Percentiles rank a stretch among this genome's conserved stretches.
Evolutionary conservation across 805 yeast genomes (phyloP).

Genomic region (Candida koratica): DNA sequence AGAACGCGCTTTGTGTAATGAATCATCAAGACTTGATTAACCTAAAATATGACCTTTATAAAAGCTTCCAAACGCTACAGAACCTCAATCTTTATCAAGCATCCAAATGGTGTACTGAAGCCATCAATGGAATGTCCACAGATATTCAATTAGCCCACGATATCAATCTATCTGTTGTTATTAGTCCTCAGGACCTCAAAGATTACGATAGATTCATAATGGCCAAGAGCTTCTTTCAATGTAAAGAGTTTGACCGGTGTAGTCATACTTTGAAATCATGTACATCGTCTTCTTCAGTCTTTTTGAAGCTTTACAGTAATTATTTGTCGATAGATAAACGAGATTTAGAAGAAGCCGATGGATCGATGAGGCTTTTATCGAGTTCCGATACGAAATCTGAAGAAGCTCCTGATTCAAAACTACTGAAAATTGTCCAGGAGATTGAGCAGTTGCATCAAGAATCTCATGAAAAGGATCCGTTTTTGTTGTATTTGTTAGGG

Average conservation of each 20-base stretch:
- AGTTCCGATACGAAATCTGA: slow-evolving; percentile 8
- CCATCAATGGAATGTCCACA: slow-evolving; percentile 53
- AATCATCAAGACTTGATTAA: slow-evolving; percentile 5
- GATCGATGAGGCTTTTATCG: slow-evolving; percentile 47
- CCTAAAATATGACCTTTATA: slow-evolving; percentile 3
- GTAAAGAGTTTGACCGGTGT: slow-evolving; percentile 82
- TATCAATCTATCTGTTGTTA: slow-evolving; percentile 1
- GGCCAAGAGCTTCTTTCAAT: slow-evolving; percentile 72
- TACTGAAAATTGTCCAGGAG: slow-evolving; percentile 37
- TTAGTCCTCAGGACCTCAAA: slow-evolving; percentile 11
- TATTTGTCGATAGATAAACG: slow-evolving; percentile 76
- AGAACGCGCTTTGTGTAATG: slow-evolving; percentile 2
- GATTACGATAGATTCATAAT: slow-evolving; percentile 47
- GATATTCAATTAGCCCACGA: slow-evolving; percentile 3
- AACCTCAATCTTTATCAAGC: slow-evolving; percentile 62
- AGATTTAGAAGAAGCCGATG: slow-evolving; percentile 67
- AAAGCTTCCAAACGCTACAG: slow-evolving; percentile 3
- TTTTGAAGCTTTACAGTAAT: slow-evolving; percentile 64
- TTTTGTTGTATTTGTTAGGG: slow-evolving; percentile 71
- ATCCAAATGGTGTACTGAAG: slow-evolving; percentile 83
- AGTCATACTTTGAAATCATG: slow-evolving; percentile 54
- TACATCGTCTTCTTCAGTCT: slow-evolving; percentile 48
- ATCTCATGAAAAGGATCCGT: slow-evolving; percentile 43
- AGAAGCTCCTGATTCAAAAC: slow-evolving; percentile 19
- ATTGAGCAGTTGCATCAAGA: slow-evolving; percentile 32